Base-by-base conservation (phyloP, 371 early-diverging fungal species). In the Mucor sp. region DNA sequence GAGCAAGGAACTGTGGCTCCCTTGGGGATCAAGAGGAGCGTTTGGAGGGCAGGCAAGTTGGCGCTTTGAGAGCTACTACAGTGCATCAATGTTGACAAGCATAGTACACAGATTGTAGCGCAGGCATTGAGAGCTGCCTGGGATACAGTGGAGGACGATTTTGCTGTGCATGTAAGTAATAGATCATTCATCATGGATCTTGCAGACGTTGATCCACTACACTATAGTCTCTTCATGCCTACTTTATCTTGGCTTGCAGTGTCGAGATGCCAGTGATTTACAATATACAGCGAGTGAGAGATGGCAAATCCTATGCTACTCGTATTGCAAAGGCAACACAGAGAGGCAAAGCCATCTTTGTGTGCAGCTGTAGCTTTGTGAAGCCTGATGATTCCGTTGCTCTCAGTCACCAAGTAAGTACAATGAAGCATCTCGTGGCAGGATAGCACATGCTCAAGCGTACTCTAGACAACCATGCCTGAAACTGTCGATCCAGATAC, bases 21-120 rank as follows among this genome's bases (percentile, higher is more conserved):
- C 96, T 7, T 55, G 78, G 53, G 92, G 93, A 23, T 89, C 90
- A 55, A 89, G 95, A 33, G 96, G 95, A 15, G 94, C 92, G 6
- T 95, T 93, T 78, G 96, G 96, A 73, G 85, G 77, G 25, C 79
- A 79, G 66, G 78, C 62, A 32, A 19, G 33, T 57, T 57, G 33
- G 7, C 0, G 11, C 19, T n/a, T 8, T 8, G 3, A 11, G 8
- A 1, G 0, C n/a, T n/a, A n/a, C n/a, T n/a, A n/a, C n/a, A n/a
- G n/a, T n/a, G n/a, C n/a, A n/a, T n/a, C n/a, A n/a, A n/a, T n/a
- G n/a, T n/a, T n/a, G n/a, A n/a, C n/a, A n/a, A n/a, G n/a, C n/a
- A n/a, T n/a, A n/a, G n/a, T n/a, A n/a, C n/a, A n/a, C n/a, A 82
- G 82, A 75, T 95, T 15, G 89, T 95, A n/a, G 95, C 91, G 8